Evolutionary conservation across 1,139 yeast species (phyloP), one percentile per base, ranked within the genome.

Genomic region (Groenewaldozyma auringiensis): DNA sequence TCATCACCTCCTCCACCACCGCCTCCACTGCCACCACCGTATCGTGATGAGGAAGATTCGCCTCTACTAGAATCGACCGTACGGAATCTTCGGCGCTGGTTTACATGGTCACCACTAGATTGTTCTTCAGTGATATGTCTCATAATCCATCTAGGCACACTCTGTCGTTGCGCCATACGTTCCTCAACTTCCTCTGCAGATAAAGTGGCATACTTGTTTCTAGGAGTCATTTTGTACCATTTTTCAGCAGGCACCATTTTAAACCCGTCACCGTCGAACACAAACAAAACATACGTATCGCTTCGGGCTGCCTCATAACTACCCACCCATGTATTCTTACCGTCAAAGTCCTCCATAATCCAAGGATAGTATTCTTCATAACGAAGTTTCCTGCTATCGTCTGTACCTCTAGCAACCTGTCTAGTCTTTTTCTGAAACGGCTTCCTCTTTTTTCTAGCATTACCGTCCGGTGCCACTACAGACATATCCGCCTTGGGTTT

Each of bases 291-390:
- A 62, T 86, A 89, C 17, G 87, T 75, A 55, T 87, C 96, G 8
- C 89, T 78, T 52, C 84, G 84, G 9, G 94, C 95, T 1, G 97
- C 98, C 67, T 92, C 98, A 66, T 86, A 89, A 56, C 83, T 84
- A 32, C 98, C 96, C 20, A 89, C 96, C 83, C 86, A 92, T 0
- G 95, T 94, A 62, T 92, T 89, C 51, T 79, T 75, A 46, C 95
- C 96, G 56, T 87, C 96, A 63, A 85, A 89, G 66, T 94, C 98
- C 67, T 89, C 96, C 73, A 94, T 71, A 17, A 94, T 95, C 98
- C 98, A 92, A 0, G 98, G 98, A 57, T 86, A 89, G 61, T 83
- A 87, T 66, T 92, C 98, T 65, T 92, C 98, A 61, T 89, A 92
- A 58, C 97, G 74, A 53, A 92, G 68, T 60, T 79, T 83, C 51